Conservation (phyloP, 495 filamentous ascomycete species). For the Neurospora sp. region DNA sequence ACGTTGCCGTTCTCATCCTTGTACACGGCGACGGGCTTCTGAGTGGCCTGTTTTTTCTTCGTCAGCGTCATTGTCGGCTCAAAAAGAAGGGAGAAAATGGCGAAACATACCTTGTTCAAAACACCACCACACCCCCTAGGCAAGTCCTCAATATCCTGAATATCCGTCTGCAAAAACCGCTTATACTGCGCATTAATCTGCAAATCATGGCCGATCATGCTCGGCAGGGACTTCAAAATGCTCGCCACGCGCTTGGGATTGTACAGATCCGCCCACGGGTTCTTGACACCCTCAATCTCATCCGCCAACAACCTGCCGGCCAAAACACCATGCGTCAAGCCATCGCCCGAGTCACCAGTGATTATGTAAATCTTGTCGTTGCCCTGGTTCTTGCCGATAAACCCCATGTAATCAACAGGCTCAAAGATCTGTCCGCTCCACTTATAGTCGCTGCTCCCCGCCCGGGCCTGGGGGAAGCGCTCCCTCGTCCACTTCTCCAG, state of each 20-base stretch:
- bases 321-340: constrained; percentile 46
- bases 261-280: constrained; percentile 42
- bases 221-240: constrained; percentile 22
- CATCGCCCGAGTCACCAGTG: constrained; percentile 51
- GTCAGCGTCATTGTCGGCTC: neutral
- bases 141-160: constrained; percentile 48
- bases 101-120: constrained; percentile 29
- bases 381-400: constrained; percentile 47
- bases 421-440: constrained; percentile 52
- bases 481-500: constrained; percentile 43
- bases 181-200: constrained; percentile 49
- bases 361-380: constrained; percentile 39
- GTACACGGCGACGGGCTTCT: constrained; percentile 43
- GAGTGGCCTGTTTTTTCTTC: constrained; percentile 1
- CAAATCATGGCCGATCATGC: constrained; percentile 33
- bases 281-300: constrained; percentile 37
- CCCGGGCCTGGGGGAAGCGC: constrained; percentile 42
- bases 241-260: constrained; percentile 31
- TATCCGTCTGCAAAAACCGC: constrained; percentile 43
- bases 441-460: constrained; percentile 37
- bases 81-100: neutral
- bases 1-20: constrained; percentile 45
- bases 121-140: constrained; percentile 38
- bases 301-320: constrained; percentile 45
- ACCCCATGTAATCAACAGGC: constrained; percentile 45